phyloP scores from a whole-genome alignment of 1,284 basidiomycete genomes.

The Tylopilus orsonianus region DNA sequence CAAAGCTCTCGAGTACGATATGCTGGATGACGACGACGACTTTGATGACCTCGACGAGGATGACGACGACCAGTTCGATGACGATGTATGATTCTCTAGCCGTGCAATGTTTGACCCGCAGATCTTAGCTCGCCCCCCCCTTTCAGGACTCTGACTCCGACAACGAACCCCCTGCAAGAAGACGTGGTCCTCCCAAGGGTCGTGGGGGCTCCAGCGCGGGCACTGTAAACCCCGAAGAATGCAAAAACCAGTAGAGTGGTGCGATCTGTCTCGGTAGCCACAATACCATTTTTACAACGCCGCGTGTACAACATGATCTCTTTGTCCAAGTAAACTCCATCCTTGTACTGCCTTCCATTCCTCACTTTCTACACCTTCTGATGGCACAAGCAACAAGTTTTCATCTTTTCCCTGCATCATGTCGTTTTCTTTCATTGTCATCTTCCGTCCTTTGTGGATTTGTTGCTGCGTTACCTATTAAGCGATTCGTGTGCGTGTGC shows the following conservation, averaged over 20 bases:
- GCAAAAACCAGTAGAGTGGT: slow-evolving; percentile 75
- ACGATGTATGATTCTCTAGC: slow-evolving; percentile 42
- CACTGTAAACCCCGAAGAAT: slow-evolving; percentile 72
- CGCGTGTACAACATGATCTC: slow-evolving; percentile 16
- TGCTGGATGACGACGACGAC: slow-evolving; percentile 71
- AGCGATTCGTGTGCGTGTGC: slow-evolving; percentile 11
- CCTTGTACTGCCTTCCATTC: slow-evolving; percentile 11
- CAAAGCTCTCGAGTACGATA: slow-evolving; percentile 90
- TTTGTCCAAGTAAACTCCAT: slow-evolving; percentile 15
- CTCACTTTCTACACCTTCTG: neutral
- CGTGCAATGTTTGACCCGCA: slow-evolving; percentile 19
- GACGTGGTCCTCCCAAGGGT: slow-evolving; percentile 57
- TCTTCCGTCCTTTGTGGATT: slow-evolving; percentile 7
- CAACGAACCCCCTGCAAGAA: slow-evolving; percentile 54
- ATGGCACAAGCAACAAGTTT: slow-evolving; percentile 1
- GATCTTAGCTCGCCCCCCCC: slow-evolving; percentile 23
- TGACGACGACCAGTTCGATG: slow-evolving; percentile 58
- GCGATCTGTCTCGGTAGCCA: slow-evolving; percentile 17
- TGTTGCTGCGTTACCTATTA: slow-evolving; percentile 11
- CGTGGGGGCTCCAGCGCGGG: slow-evolving; percentile 42
- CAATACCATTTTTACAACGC: slow-evolving; percentile 24
- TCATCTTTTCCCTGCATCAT: neutral
- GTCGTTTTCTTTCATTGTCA: neutral
- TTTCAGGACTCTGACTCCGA: slow-evolving; percentile 49
- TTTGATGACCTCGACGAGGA: slow-evolving; percentile 64